Evolutionary conservation across 108 stramenopile genomes (phyloP).

Genomic region (Nitzschia sp.): DNA sequence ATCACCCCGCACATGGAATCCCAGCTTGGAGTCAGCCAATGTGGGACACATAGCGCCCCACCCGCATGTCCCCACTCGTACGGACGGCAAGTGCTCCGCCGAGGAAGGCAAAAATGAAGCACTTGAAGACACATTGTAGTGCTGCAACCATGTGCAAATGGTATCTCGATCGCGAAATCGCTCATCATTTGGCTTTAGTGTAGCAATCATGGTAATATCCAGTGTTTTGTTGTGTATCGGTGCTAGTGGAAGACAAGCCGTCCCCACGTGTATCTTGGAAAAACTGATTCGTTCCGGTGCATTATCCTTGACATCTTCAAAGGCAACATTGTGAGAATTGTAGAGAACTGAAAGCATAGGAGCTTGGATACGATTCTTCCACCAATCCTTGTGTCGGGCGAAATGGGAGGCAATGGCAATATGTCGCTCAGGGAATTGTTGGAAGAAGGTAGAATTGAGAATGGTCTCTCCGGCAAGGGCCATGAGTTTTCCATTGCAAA

Average conservation of each 20-base stretch:
- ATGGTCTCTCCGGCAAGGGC: background rate
- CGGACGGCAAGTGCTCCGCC: background rate
- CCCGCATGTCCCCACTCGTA: slow-evolving; percentile 12
- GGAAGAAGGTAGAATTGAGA: background rate
- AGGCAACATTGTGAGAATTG: slow-evolving; percentile 2
- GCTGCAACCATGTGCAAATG: slow-evolving; percentile 9
- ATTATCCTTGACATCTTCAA: slow-evolving; percentile 11
- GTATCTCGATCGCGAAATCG: slow-evolving; percentile 20
- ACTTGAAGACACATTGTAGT: background rate
- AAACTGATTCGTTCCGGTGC: background rate
- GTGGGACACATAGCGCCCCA: slow-evolving; percentile 23
- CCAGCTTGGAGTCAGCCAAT: slow-evolving; percentile 23
- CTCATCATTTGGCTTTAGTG: slow-evolving; percentile 9
- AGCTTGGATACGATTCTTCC: slow-evolving; percentile 1
- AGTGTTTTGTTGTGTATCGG: slow-evolving; percentile 5
- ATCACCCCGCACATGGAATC: slow-evolving; percentile 33
- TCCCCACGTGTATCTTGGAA: slow-evolving; percentile 13
- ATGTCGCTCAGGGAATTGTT: slow-evolving; percentile 5
- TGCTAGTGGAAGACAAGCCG: background rate
- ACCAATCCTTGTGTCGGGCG: slow-evolving; percentile 6
- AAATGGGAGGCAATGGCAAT: slow-evolving; percentile 12
- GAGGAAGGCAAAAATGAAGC: background rate
- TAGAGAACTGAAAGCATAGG: background rate
- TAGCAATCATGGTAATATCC: slow-evolving; percentile 27
- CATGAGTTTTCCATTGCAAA: slow-evolving; percentile 19